Base-by-base conservation (phyloP, 139 green algal species). In the Desmodesmus armatus region DNA sequence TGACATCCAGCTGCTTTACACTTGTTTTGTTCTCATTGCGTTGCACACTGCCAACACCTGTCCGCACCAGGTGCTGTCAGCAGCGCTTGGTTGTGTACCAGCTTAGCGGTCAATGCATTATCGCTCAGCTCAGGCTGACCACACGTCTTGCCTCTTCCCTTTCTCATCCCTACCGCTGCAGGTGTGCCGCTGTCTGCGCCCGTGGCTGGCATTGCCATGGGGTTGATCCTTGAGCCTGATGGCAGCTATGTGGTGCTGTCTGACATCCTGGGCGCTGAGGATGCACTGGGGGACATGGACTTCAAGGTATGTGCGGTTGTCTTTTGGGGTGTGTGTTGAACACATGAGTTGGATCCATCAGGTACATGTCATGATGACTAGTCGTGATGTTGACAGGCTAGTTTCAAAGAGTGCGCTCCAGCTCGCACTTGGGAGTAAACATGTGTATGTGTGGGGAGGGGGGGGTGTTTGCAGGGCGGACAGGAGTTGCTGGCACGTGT, bases 241-340 rank as follows among this genome's bases (percentile, higher is more conserved):
- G 91, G 93, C 6, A 62, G 87, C 9, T 90, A 55, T 27, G 39
- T 65, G 69, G 93, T 99, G 37, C 89, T 99, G 49, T 97, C 94
- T 0, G 97, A 99, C 89, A 99, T 99, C 88, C 91, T 98, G 71
- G 96, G 96, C 49, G 91, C 81, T 25, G 97, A 99, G 88, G 97
- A 99, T 72, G 93, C 95, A 0, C 90, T 99, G 73, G 97, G 97
- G 0, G 96, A 99, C 90, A 99, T 99, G 97, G 97, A 99, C 87
- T 99, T 99, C 91, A 99, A 99, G 89, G 96, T 99, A 17, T 93
- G 92, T n/a, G n/a, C n/a, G n/a, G n/a, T n/a, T n/a, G n/a, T n/a
- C n/a, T n/a, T n/a, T n/a, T n/a, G n/a, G n/a, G n/a, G n/a, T n/a
- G n/a, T n/a, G n/a, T n/a, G n/a, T n/a, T 2, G 41, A 60, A 63